A percentile compares a stretch with the other conserved stretches of the same genome.
Evolutionary conservation across 768 basidiomycete genomes (phyloP).

Genomic region (Boletus subcaerulescens): DNA sequence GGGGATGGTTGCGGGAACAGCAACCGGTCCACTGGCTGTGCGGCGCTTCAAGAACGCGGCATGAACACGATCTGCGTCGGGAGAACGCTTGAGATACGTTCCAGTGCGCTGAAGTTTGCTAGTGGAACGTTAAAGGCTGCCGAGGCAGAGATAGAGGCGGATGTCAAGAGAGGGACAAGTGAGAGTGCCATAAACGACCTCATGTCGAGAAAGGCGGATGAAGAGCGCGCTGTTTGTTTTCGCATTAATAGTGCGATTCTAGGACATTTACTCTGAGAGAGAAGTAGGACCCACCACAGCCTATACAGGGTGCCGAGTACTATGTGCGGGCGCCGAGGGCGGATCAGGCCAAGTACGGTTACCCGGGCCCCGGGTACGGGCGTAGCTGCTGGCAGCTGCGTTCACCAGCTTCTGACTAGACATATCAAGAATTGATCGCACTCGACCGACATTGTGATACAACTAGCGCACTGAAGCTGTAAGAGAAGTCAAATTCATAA

Average conservation of each 20-base stretch:
- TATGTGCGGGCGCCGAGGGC: background rate
- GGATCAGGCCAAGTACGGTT: background rate
- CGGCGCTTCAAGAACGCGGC: conserved; percentile 4
- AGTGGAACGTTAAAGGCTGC: conserved; percentile 7
- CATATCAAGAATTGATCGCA: too few relatives aligned
- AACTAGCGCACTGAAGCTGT: too few relatives aligned
- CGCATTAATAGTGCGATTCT: conserved; percentile 3
- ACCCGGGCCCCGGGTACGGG: too few relatives aligned
- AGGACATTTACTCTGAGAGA: too few relatives aligned
- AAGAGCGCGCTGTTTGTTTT: background rate
- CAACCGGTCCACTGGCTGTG: background rate
- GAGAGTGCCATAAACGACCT: too few relatives aligned
- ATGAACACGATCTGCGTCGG: conserved; percentile 17
- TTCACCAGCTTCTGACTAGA: too few relatives aligned
- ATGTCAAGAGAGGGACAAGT: background rate
- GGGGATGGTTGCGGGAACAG: conserved; percentile 17
- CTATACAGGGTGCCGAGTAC: too few relatives aligned
- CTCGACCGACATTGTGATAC: too few relatives aligned
- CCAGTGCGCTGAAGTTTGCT: conserved; percentile 9
- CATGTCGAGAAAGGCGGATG: too few relatives aligned
- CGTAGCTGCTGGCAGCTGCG: too few relatives aligned
- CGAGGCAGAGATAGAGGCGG: background rate
- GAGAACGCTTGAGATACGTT: conserved; percentile 14
- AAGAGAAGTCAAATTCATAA: too few relatives aligned
- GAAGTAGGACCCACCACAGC: background rate